Evolutionary conservation across 371 early-diverging fungal genomes (phyloP).

Genomic region (Mortierella sp.): DNA sequence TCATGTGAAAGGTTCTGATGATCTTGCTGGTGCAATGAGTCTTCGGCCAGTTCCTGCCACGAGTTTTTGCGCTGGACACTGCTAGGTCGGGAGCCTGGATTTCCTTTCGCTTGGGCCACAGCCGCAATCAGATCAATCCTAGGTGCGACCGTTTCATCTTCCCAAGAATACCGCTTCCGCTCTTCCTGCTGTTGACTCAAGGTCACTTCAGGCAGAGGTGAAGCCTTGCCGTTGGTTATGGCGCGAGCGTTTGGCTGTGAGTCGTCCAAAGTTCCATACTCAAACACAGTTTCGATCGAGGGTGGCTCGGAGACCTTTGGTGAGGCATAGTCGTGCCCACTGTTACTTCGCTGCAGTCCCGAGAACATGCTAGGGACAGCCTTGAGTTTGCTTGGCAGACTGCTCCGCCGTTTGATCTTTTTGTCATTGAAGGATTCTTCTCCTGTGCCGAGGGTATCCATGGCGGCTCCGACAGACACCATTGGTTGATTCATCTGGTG

Average conservation of each 20-base stretch:
- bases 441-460: not conserved
- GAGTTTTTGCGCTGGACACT: slow-evolving; percentile 28
- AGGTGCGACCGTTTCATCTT: slow-evolving; percentile 37
- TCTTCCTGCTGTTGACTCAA: not conserved
- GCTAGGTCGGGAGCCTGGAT: not conserved
- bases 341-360: slow-evolving; percentile 25
- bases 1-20: not conserved
- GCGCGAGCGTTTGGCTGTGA: not conserved
- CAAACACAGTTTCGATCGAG: too few species aligned
- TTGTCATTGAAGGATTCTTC: slow-evolving; percentile 25
- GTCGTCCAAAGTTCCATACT: too few species aligned
- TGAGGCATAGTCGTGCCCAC: slow-evolving; percentile 9
- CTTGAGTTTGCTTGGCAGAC: slow-evolving; percentile 43
- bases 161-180: slow-evolving; percentile 44
- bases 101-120: slow-evolving; percentile 2
- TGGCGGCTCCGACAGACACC: not conserved
- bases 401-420: slow-evolving; percentile 34
- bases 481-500: not conserved
- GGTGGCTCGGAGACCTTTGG: not conserved
- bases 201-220: too few species aligned
- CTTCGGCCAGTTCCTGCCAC: slow-evolving; percentile 16
- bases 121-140: slow-evolving; percentile 28
- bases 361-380: slow-evolving; percentile 21
- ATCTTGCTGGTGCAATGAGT: not conserved
- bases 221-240: slow-evolving; percentile 1